Evolutionary conservation across 2,329 filamentous ascomycete species (phyloP), one percentile per base, ranked within the genome.

Genomic region (Cladosporium sp.): DNA sequence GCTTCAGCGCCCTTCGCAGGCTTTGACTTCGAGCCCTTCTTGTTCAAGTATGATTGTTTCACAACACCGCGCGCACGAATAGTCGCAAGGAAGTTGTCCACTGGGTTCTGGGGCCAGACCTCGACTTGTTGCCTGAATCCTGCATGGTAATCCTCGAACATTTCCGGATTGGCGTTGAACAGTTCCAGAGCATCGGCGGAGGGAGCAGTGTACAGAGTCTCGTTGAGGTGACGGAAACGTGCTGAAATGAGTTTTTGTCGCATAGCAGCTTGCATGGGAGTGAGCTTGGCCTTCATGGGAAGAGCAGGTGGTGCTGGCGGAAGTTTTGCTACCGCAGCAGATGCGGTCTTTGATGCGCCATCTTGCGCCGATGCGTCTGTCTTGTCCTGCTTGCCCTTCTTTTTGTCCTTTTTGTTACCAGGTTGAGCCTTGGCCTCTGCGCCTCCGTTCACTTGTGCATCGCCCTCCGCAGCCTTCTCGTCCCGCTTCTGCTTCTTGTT

Each of bases 101-200:
- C 91, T 0, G 94, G 94, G 74, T 99, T 99, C 70, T 93, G 90
- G 7, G 94, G 94, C 94, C 94, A 99, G 2, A 92, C 89, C 69
- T 90, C 87, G 59, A 97, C 94, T 76, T 99, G 94, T 54, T 92
- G 89, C 1, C 92, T 88, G 80, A 99, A 99, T 34, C 94, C 94
- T 60, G 91, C 88, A 76, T 99, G 94, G 75, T 99, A 99, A 75
- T 97, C 92, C 65, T 85, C 82, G 76, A 97, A 99, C 82, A 97
- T 92, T 70, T 96, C 90, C 0, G 94, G 94, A 50, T 90, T 90
- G 34, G 88, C 80, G 52, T 84, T 79, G 78, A 99, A 97, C 22
- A 97, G 84, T 51, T 82, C 77, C 65, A 94, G 85, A n/a, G 94
- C 89, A 63, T 94, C 86, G 35, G 80, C 79, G 0, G 94, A 99